A percentile compares a stretch with the other conserved stretches of the same genome.
Evolutionary conservation across 2,329 filamentous ascomycete species (phyloP).

Genomic region (Zasmidium angulare): DNA sequence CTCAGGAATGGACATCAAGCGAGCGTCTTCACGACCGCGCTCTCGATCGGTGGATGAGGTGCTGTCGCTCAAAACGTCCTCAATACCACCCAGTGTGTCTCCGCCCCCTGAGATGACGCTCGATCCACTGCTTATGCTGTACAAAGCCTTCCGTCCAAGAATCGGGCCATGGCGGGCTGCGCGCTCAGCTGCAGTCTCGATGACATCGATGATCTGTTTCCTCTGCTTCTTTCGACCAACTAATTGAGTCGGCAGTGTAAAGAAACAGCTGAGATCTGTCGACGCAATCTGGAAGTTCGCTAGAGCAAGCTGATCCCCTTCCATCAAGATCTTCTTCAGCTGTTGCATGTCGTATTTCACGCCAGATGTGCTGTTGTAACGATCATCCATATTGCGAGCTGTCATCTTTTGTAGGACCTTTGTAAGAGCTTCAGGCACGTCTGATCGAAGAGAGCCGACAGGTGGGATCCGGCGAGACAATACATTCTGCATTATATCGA

Average conservation of each 20-base stretch:
- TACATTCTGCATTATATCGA: slow-evolving; percentile 90
- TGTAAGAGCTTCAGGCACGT: slow-evolving; percentile 80
- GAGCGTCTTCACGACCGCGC: slow-evolving; percentile 48
- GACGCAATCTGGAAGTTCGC: slow-evolving; percentile 73
- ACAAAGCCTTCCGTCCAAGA: slow-evolving; percentile 41
- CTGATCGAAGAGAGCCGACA: slow-evolving; percentile 73
- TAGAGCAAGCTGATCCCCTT: slow-evolving; percentile 71
- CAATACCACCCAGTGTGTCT: slow-evolving; percentile 24
- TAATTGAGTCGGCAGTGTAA: slow-evolving; percentile 78
- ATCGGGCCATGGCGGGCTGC: slow-evolving; percentile 46
- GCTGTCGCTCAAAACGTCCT: slow-evolving; percentile 46
- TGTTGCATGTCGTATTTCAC: slow-evolving; percentile 76
- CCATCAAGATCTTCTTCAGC: slow-evolving; percentile 70
- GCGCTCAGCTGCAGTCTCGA: slow-evolving; percentile 71
- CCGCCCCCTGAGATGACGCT: slow-evolving; percentile 32
- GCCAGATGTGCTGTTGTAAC: slow-evolving; percentile 86
- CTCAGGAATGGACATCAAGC: slow-evolving; percentile 38
- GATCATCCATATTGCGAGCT: slow-evolving; percentile 79
- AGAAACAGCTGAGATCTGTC: slow-evolving; percentile 90
- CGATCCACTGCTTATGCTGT: slow-evolving; percentile 50
- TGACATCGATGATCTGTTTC: slow-evolving; percentile 67
- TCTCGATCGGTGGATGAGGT: slow-evolving; percentile 47
- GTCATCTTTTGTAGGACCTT: slow-evolving; percentile 90
- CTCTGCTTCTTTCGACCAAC: slow-evolving; percentile 76
- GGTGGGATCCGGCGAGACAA: slow-evolving; percentile 75